Evolutionary conservation across 352 stramenopile species (phyloP).

Genomic region (Globisporangium iwayamae): DNA sequence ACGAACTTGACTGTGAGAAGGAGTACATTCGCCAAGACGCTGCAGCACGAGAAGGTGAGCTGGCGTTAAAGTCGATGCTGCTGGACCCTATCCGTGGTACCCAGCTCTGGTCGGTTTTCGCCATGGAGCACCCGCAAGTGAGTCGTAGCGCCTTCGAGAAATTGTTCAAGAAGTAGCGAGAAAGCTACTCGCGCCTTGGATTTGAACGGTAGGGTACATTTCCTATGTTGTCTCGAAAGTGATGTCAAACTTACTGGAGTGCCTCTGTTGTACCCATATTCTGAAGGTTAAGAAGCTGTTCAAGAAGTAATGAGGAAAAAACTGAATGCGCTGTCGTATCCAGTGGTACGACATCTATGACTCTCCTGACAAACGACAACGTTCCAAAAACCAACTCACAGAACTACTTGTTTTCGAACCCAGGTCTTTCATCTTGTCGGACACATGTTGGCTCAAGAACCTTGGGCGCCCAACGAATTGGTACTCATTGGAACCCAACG

Average conservation of each 20-base stretch:
- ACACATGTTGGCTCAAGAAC: too few relatives aligned
- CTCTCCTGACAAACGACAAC: too few relatives aligned
- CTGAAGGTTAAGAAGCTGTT: neutral
- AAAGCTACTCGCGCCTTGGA: neutral
- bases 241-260: neutral
- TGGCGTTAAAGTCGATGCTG: slow-evolving; percentile 36
- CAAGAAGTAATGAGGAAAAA: too few relatives aligned
- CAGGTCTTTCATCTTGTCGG: too few relatives aligned
- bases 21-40: slow-evolving; percentile 29
- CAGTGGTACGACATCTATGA: too few relatives aligned
- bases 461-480: neutral
- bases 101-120: slow-evolving; percentile 29
- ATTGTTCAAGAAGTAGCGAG: slow-evolving; percentile 14
- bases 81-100: slow-evolving; percentile 24
- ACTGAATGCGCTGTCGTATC: too few relatives aligned
- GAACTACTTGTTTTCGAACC: too few relatives aligned
- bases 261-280: neutral
- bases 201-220: neutral
- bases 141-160: slow-evolving; percentile 35
- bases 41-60: slow-evolving; percentile 29
- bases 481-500: neutral
- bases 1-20: slow-evolving; percentile 19
- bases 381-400: too few relatives aligned
- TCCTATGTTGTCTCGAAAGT: neutral
- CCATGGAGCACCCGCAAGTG: slow-evolving; percentile 23